A percentile compares a stretch with the other conserved stretches of the same genome.
Conservation (phyloP, 148 eudicot species). For the Camellia sinensis region DNA sequence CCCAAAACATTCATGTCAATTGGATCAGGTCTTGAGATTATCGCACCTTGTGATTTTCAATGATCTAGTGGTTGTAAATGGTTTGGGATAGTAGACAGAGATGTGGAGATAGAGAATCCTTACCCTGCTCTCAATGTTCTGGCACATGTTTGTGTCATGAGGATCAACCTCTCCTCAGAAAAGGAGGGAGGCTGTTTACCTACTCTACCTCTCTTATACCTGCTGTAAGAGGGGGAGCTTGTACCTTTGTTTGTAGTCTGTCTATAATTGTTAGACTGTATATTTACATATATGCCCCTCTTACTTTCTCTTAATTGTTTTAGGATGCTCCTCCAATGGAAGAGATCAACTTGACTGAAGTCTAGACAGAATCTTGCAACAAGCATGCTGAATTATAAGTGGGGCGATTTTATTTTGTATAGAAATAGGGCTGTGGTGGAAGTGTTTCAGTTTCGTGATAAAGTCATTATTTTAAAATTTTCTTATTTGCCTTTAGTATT, state of each 20-base stretch:
- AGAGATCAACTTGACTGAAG: conserved; percentile 35
- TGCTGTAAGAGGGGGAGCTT: no score
- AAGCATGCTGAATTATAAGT: conserved; percentile 8
- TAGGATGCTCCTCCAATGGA: conserved; percentile 40
- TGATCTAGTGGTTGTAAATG: no score
- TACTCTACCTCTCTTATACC: no score
- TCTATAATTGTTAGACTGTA: background rate
- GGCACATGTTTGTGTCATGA: no score
- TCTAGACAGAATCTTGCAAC: conserved; percentile 6
- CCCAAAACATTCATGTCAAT: no score
- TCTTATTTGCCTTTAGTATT: background rate
- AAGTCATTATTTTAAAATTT: background rate
- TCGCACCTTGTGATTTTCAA: no score
- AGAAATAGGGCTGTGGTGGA: conserved; percentile 3
- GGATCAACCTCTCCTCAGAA: no score
- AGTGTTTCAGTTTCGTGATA: conserved; percentile 8
- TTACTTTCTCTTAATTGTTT: background rate
- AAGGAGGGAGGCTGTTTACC: no score
- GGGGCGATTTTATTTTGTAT: conserved; percentile 14
- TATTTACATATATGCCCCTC: background rate
- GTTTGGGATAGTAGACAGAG: no score
- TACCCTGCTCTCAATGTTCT: no score
- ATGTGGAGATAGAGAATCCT: no score
- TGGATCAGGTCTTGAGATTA: no score
- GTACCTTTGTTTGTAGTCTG: background rate